A percentile compares a stretch with the other conserved stretches of the same genome.
Conservation (phyloP, 345 rosid species). For the Boechera divaricarpa region DNA sequence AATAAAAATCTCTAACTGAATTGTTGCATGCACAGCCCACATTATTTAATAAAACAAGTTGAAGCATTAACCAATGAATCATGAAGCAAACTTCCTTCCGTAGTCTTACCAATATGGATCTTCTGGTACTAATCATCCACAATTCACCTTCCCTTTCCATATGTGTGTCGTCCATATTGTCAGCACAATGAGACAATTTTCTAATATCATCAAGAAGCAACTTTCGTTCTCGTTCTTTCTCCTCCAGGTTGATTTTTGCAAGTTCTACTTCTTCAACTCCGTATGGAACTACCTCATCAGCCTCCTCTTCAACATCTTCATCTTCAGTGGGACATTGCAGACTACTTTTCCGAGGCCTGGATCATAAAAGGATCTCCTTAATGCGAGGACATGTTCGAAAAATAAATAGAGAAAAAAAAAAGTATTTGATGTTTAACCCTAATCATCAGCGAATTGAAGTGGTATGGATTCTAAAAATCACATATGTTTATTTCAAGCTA, state of each 20-base stretch:
- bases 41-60: constrained; percentile 1
- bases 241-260: constrained; percentile 87
- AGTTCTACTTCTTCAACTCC: constrained; percentile 98
- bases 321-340: constrained; percentile 87
- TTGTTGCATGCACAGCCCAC: constrained; percentile 21
- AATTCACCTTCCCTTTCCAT: constrained; percentile 46
- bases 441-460: constrained; percentile 6
- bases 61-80: constrained; percentile 9
- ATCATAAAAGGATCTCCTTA: constrained; percentile 39
- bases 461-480: background rate
- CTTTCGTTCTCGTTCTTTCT: constrained; percentile 72
- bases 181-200: constrained; percentile 64
- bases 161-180: constrained; percentile 57
- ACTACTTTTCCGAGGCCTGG: constrained; percentile 94
- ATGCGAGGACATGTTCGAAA: background rate
- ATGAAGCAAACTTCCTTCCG: constrained; percentile 26
- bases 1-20: constrained; percentile 15
- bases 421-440: constrained; percentile 14
- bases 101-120: constrained; percentile 53
- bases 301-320: constrained; percentile 96
- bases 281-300: constrained; percentile 95
- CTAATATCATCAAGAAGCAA: constrained; percentile 82
- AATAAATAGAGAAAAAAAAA: background rate
- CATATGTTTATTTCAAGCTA: constrained; percentile 20
- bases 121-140: constrained; percentile 57